Percentiles rank a stretch among this genome's conserved stretches.
These are phyloP conservation scores for Pestalotiopsis sp. DNA, from an alignment of 2,329 filamentous ascomycete species.

Conservation along the genomic window DNA sequence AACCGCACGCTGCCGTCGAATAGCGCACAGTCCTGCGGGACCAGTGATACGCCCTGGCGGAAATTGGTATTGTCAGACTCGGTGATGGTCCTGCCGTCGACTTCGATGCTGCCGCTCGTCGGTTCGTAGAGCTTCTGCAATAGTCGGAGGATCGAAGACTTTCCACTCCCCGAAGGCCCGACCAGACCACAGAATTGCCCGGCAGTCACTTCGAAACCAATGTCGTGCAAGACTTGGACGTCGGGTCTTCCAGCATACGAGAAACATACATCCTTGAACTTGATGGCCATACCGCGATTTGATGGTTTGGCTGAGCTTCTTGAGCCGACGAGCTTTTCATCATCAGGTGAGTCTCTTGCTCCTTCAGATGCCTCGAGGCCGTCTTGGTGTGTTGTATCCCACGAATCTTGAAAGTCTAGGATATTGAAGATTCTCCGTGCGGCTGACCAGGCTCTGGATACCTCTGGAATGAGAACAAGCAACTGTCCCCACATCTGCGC, in stretches of 20 bases:
- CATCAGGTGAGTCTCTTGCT: not conserved
- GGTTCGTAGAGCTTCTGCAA: slow-evolving; percentile 54
- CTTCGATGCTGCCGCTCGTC: slow-evolving; percentile 40
- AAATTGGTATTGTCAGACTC: slow-evolving; percentile 27
- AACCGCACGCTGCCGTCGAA: slow-evolving; percentile 44
- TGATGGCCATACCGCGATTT: slow-evolving; percentile 46
- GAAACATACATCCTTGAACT: slow-evolving; percentile 64
- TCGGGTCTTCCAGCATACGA: slow-evolving; percentile 67
- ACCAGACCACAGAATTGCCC: slow-evolving; percentile 68
- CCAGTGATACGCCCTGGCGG: slow-evolving; percentile 40
- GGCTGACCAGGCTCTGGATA: slow-evolving; percentile 59
- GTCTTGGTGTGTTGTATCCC: not conserved
- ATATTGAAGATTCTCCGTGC: slow-evolving; percentile 47
- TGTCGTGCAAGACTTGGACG: slow-evolving; percentile 55
- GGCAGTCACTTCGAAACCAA: slow-evolving; percentile 59
- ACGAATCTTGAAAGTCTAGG: slow-evolving; percentile 24
- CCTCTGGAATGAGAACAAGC: slow-evolving; percentile 66
- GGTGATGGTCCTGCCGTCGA: slow-evolving; percentile 38
- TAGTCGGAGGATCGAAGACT: slow-evolving; percentile 66
- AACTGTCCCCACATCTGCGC: slow-evolving; percentile 66
- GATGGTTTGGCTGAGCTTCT: slow-evolving; percentile 25
- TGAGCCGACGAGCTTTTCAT: not conserved
- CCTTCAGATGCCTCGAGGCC: not conserved
- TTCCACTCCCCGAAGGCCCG: slow-evolving; percentile 68
- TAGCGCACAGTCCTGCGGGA: slow-evolving; percentile 43